phyloP scores from a whole-genome alignment of 2,329 filamentous ascomycete species.

The Rugonectria rugulosa region DNA sequence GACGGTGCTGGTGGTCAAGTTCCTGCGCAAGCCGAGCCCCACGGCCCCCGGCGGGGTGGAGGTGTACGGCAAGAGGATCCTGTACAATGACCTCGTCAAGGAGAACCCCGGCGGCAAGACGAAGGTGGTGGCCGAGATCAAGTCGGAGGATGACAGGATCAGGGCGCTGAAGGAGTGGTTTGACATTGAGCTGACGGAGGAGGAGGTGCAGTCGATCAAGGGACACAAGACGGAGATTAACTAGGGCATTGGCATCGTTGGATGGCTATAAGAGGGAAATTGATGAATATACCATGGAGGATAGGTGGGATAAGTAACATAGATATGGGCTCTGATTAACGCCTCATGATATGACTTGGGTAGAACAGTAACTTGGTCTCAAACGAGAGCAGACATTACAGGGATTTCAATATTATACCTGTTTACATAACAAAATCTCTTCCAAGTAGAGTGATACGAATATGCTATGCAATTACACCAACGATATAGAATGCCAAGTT shows the following conservation, averaged over 20 bases:
- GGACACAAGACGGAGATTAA: constrained; percentile 57
- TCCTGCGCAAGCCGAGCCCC: constrained; percentile 54
- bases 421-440: too few species aligned
- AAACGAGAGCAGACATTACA: too few species aligned
- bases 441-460: too few species aligned
- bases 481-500: too few species aligned
- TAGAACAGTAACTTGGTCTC: too few species aligned
- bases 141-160: constrained; percentile 62
- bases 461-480: too few species aligned
- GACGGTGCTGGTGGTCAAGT: constrained; percentile 60
- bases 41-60: constrained; percentile 51
- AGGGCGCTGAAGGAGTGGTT: constrained; percentile 59
- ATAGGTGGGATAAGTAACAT: too few species aligned
- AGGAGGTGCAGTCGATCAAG: constrained; percentile 59
- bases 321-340: too few species aligned
- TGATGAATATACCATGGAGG: too few species aligned
- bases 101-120: constrained; percentile 59
- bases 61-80: constrained; percentile 61
- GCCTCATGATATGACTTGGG: too few species aligned
- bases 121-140: constrained; percentile 53
- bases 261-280: too few species aligned
- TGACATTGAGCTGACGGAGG: constrained; percentile 56
- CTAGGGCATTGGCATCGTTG: constrained; percentile 31
- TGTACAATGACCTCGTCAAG: constrained; percentile 61
- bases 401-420: too few species aligned